Base-by-base conservation (phyloP, 2,329 filamentous ascomycete species). In the Graphilbum ipis-grandicollis region DNA sequence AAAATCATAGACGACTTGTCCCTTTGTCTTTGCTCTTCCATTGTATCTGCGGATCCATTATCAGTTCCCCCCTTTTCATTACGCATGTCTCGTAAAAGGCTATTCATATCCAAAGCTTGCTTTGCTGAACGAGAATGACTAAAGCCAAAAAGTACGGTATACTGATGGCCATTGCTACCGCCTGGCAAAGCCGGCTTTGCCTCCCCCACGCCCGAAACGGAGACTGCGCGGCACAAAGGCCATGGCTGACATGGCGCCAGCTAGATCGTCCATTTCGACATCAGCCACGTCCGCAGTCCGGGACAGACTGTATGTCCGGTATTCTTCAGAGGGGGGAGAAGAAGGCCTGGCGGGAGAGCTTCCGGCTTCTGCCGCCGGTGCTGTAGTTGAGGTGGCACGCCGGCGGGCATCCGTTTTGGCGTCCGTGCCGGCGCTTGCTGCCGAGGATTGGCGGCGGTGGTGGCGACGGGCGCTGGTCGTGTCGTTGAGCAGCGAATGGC, bases 401-500 rank as follows among this genome's bases (percentile, higher is more conserved):
- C 23, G 4, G 14, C 28, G 4, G 14, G 9, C 22, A 31, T 52
- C 38, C 56, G 60, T 31, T 48, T 47, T 33, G 5, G 6, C 5
- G 21, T 10, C 21, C n/a, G n/a, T n/a, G 15, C n/a, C 29, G 35
- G 50, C 44, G 30, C 48, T 48, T 29, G 50, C 47, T n/a, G 64
- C 65, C 3, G 67, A 68, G 37, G 59, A 62, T 34, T 62, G 56
- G 31, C 63, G 60, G 39, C 59, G 59, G n/a, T 38, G 40, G 17
- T 40, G 36, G 2, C 36, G 31, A 7, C 44, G 39, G 6, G 60
- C 56, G 10, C 58, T 55, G n/a, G n/a, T n/a, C n/a, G n/a, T n/a
- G n/a, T 76, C 68, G 34, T 72, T 63, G 12, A 96, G 62, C 57
- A 98, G 73, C 15, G 84, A 93, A 31, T 66, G 75, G 36, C 82